Base-by-base conservation (phyloP, 441 rosid genomes). In the Eruca vesicaria region DNA sequence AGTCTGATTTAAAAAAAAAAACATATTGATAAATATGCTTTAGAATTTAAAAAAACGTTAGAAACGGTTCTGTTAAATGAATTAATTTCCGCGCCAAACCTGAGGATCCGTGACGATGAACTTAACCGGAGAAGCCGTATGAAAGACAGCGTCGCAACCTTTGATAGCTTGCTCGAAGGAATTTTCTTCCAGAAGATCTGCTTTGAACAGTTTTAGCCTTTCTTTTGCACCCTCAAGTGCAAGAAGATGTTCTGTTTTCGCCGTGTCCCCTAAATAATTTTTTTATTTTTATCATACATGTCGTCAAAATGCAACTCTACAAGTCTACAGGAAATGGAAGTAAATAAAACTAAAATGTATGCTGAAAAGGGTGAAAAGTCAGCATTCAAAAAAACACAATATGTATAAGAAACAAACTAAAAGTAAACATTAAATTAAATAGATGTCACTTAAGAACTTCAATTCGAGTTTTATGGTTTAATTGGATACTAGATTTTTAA, bases 121-220 rank as follows among this genome's bases (percentile, higher is more conserved):
- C 6, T 58, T 68, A 65, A 85, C 81, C 8, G 90, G 89, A 48
- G 88, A 85, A 3, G 88, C 89, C 1, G 84, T 83, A 32, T 84
- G 91, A 36, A 86, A 87, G 75, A 86, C 85, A 62, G 82, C 87
- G 9, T 79, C 77, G 41, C 88, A 86, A 2, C 83, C 88, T 59
- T 84, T 65, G 14, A 84, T 75, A 2, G 62, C 78, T 19, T 80
- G 35, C 55, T 86, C 84, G 57, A 81, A 86, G 12, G 87, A 84
- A 50, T 81, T 65, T 71, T 86, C 89, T 69, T 82, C 86, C 76
- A 78, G 71, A 21, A 86, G 78, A 67, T 82, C 71, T 69, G 85
- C 88, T 80, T 86, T 74, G 68, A 84, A 82, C 66, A 86, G 55
- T 52, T 68, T 69, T 14, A 86, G 85, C 70, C 87, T 81, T 63